A percentile compares a stretch with the other conserved stretches of the same genome.
Evolutionary conservation across 2,329 filamentous ascomycete species (phyloP).

Genomic region (Cercospora brassicicola): DNA sequence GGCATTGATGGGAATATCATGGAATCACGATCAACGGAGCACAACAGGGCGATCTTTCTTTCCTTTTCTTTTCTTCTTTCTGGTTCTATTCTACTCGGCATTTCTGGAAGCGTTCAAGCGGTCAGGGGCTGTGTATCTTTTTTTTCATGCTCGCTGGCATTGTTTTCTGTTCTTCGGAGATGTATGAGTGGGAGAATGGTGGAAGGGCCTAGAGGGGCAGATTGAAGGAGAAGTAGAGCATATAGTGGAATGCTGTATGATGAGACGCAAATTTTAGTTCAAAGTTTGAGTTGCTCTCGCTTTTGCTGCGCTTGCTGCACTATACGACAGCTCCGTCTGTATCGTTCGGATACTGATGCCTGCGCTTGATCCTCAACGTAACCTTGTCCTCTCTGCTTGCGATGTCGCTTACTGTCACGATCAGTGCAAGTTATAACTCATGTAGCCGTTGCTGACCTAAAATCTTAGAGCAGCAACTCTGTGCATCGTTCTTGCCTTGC

Average conservation of each 20-base stretch:
- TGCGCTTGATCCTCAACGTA: not conserved
- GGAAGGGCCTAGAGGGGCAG: not conserved
- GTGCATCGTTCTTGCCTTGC: not conserved
- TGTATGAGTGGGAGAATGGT: not conserved
- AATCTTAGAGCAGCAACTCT: not conserved
- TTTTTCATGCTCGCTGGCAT: not conserved
- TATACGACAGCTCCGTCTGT: not conserved
- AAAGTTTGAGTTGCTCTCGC: not conserved
- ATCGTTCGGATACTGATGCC: not conserved
- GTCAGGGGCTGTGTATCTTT: not conserved
- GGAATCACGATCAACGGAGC: not conserved
- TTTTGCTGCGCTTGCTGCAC: no score
- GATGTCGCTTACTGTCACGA: not conserved
- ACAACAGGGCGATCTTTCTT: not conserved
- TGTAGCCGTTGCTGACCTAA: not conserved
- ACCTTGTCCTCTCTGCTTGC: no score
- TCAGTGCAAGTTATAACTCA: not conserved
- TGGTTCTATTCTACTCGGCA: not conserved
- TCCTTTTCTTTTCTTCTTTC: not conserved
- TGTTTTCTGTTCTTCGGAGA: not conserved
- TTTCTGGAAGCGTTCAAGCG: conserved; percentile 2
- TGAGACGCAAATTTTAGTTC: not conserved
- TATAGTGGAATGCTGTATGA: not conserved
- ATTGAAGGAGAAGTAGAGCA: not conserved
- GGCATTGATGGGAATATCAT: not conserved